Evolutionary conservation across 352 stramenopile genomes (phyloP).

Genomic region (Phytophthora palmivora): DNA sequence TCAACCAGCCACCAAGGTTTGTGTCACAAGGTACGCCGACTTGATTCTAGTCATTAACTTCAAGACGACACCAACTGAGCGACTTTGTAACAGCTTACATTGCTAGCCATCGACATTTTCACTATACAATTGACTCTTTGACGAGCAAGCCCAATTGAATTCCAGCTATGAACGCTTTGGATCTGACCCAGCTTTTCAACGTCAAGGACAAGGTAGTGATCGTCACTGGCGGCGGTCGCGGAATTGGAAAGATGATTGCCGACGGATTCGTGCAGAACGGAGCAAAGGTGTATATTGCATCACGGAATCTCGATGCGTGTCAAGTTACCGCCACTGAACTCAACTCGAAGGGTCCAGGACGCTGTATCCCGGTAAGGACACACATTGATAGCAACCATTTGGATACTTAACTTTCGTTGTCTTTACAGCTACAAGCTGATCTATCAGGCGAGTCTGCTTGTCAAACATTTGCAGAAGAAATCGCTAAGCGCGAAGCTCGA

Average conservation of each 20-base stretch:
- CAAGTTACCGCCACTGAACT: constrained; percentile 74
- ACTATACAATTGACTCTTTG: constrained; percentile 3
- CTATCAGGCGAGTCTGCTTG: constrained; percentile 37
- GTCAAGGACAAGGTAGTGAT: constrained; percentile 87
- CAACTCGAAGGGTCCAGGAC: constrained; percentile 61
- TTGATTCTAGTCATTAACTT: constrained; percentile 21
- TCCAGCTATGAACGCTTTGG: constrained; percentile 29
- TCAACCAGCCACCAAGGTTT: background rate
- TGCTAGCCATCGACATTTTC: too few species aligned
- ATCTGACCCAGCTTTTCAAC: constrained; percentile 31
- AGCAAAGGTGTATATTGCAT: constrained; percentile 94
- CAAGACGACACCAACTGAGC: background rate
- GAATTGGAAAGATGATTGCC: constrained; percentile 97
- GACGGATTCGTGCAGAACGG: constrained; percentile 92
- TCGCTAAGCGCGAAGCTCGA: constrained; percentile 72
- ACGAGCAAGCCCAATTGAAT: background rate
- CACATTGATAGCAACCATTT: background rate
- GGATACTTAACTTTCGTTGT: background rate
- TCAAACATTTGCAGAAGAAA: constrained; percentile 60
- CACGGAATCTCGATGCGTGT: constrained; percentile 85
- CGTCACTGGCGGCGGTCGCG: constrained; percentile 93
- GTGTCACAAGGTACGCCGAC: background rate
- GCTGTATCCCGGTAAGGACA: constrained; percentile 60
- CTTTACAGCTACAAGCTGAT: constrained; percentile 37
- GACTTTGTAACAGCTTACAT: too few species aligned